Conservation (phyloP, 1,139 yeast species). For the Debaryomyces coudertii region DNA sequence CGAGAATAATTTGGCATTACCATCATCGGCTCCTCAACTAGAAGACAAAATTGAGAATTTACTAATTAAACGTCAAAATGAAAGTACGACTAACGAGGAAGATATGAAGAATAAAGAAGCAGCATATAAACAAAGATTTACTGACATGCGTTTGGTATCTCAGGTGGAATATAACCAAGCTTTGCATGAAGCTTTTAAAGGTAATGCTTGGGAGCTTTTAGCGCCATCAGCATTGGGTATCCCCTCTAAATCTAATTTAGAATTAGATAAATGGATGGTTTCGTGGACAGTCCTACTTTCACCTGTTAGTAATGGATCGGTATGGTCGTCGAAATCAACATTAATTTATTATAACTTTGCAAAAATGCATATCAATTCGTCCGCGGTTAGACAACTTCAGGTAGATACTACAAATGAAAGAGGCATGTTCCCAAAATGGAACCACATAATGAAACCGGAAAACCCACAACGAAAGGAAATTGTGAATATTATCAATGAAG, state of each 20-base stretch:
- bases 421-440: constrained; percentile 45
- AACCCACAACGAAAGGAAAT: constrained; percentile 12
- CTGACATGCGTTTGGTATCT: constrained; percentile 66
- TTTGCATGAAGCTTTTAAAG: constrained; percentile 57
- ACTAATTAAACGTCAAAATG: neutral
- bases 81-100: constrained; percentile 11
- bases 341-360: constrained; percentile 74
- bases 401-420: constrained; percentile 30
- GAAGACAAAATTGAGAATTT: constrained; percentile 6
- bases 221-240: constrained; percentile 66
- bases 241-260: constrained; percentile 68
- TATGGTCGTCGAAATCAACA: constrained; percentile 74
- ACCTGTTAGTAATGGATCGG: constrained; percentile 60
- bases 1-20: constrained; percentile 5
- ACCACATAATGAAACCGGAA: constrained; percentile 15
- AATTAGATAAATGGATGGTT: constrained; percentile 78
- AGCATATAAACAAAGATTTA: constrained; percentile 25
- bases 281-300: constrained; percentile 74
- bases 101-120: constrained; percentile 8
- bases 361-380: constrained; percentile 70
- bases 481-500: constrained; percentile 27
- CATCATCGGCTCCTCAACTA: neutral
- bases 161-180: constrained; percentile 77
- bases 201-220: constrained; percentile 64
- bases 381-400: constrained; percentile 53